Evolutionary conservation across 1,284 basidiomycete genomes (phyloP), one percentile per base, ranked within the genome.

Genomic region (Fomitopsis betulina): DNA sequence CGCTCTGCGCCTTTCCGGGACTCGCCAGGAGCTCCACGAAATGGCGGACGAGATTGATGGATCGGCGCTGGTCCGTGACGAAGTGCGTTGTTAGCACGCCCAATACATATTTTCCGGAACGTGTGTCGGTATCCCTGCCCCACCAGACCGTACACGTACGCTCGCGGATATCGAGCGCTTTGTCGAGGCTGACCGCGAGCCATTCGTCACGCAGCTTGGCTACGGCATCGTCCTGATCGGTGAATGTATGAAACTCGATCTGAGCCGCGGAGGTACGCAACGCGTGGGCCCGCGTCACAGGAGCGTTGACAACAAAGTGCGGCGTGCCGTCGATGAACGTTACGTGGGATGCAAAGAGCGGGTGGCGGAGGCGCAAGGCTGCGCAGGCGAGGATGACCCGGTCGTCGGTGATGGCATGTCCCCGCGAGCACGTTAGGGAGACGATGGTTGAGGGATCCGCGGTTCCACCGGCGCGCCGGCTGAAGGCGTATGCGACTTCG

Each of bases 11-110:
- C 23, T 27, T 7, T 3, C 45, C 55, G 15, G 33, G 43, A 5
- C n/a, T 21, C 27, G 55, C 33, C n/a, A 57, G 49, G 21, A 57
- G 38, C 49, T 57, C 55, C 47, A 57, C n/a, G 15, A 57, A 43
- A 8, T 37, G 38, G n/a, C 55, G 55, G 8, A 57, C 25, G n/a
- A 57, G 40, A 21, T 52, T 57, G 9, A 57, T 9, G n/a, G 12
- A 47, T 5, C 35, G 21, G 23, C 47, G 49, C 7, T 38, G 25
- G 27, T 52, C 55, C 7, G 55, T 37, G n/a, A 47, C 49, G 49
- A 51, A 57, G 32, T 57, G 55, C 7, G 55, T 40, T 4, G 49
- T 42, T 21, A 50, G 47, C 23, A 57, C 25, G 8, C 55, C 55
- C 12, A 57, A 25, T 2, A 57, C 38, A 30, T 57, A 57, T 38